phyloP scores from a whole-genome alignment of 1,284 basidiomycete species.

The Rhodofomes roseus region DNA sequence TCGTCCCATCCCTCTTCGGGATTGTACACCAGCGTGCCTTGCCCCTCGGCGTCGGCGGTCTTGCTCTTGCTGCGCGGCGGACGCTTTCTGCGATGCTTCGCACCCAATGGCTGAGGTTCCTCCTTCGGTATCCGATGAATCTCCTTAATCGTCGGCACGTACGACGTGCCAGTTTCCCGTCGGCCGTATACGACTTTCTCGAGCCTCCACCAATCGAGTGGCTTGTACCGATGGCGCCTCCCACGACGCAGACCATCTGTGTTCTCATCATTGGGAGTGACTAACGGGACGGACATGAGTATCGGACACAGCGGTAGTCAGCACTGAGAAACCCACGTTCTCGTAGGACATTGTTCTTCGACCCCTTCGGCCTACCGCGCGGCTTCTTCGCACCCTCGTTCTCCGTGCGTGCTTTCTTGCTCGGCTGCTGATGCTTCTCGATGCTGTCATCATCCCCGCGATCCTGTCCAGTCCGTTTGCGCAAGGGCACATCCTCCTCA shows the following conservation, averaged over 20 bases:
- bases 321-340: conserved; percentile 20
- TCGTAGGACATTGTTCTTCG: conserved; percentile 19
- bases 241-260: conserved; percentile 64
- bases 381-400: conserved; percentile 22
- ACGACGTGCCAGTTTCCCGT: conserved; percentile 45
- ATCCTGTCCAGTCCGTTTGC: conserved; percentile 16
- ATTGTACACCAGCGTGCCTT: conserved; percentile 35
- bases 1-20: conserved; percentile 89
- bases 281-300: conserved; percentile 3
- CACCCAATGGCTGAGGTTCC: conserved; percentile 50
- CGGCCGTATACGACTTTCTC: conserved; percentile 85
- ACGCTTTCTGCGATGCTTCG: conserved; percentile 38
- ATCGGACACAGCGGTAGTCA: neutral
- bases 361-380: conserved; percentile 20
- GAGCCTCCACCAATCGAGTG: conserved; percentile 91
- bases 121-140: conserved; percentile 79
- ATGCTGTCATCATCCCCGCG: conserved; percentile 15
- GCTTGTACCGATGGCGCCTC: conserved; percentile 66
- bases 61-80: conserved; percentile 37
- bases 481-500: conserved; percentile 13
- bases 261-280: conserved; percentile 19
- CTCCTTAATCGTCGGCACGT: conserved; percentile 80
- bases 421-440: conserved; percentile 7
- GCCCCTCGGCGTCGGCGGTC: conserved; percentile 35
- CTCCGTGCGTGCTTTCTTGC: conserved; percentile 24